Base-by-base conservation (phyloP, 2,329 filamentous ascomycete genomes). In the Colletotrichum sublineola region DNA sequence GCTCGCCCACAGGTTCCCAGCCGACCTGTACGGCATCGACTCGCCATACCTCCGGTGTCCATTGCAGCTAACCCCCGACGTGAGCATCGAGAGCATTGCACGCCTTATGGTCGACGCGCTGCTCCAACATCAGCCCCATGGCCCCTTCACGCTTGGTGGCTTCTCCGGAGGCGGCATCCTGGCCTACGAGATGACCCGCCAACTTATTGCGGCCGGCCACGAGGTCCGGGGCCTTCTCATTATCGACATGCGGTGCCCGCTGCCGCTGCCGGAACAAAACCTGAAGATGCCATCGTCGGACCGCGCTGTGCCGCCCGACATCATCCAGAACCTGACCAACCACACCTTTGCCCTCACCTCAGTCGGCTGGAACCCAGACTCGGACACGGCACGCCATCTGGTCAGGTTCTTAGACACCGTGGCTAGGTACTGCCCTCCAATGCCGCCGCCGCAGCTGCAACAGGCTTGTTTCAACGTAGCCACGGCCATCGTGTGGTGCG, bases 161-260 rank as follows among this genome's bases (percentile, higher is more conserved):
- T 66, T 58, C 42, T 66, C 63, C 12, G 63, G 63, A 12, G 63
- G 63, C 29, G 63, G n/a, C 40, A 48, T 58, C 24, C 38, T 66
- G n/a, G 53, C 33, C 31, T 66, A 66, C 42, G 63, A 66, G 20
- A 42, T 58, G 18, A 40, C 38, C 12, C 63, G 63, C n/a, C 63
- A 66, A n/a, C n/a, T 66, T n/a, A 14, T 20, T 7, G 42, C 20
- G 2, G 5, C 14, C 20, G 63, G 63, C 9, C 53, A 53, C 18
- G 1, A 24, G 1, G 42, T 66, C 5, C 40, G 31, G 9, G 63
- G 63, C 53, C 63, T 66, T 1, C 29, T 66, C 29, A n/a, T 66
- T n/a, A 48, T 58, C 42, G 63, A 66, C 63, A 66, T 66, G 15
- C 36, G 36, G 36, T 38, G 36, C 9, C 36, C 36, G 36, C 36